Evolutionary conservation across 164 flowering plant genomes (phyloP).

Genomic region (Euptelea pleiosperma): DNA sequence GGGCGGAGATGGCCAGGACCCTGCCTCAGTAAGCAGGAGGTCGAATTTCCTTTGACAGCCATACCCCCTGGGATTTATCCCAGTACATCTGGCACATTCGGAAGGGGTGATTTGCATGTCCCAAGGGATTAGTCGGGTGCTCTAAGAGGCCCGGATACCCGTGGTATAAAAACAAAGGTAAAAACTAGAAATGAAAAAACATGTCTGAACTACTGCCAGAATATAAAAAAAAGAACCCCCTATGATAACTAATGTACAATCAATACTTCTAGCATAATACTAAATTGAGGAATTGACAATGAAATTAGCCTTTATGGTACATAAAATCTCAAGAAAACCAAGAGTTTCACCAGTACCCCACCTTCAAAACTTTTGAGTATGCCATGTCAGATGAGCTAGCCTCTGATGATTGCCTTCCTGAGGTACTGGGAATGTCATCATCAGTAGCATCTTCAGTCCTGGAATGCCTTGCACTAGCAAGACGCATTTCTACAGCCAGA

Average conservation of each 20-base stretch:
- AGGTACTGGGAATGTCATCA: constrained; percentile 83
- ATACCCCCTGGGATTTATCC: too few relatives aligned
- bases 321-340: constrained; percentile 2
- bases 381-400: constrained; percentile 27
- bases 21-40: too few relatives aligned
- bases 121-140: too few relatives aligned
- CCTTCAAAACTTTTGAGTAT: constrained; percentile 33
- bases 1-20: too few relatives aligned
- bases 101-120: too few relatives aligned
- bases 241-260: neutral
- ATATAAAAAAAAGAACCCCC: too few relatives aligned
- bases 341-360: constrained; percentile 9
- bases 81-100: too few relatives aligned
- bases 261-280: neutral
- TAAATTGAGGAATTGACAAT: neutral
- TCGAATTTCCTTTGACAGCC: too few relatives aligned
- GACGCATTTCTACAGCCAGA: constrained; percentile 63
- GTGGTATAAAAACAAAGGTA: too few relatives aligned
- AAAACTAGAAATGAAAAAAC: too few relatives aligned
- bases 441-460: constrained; percentile 63
- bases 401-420: constrained; percentile 68
- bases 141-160: too few relatives aligned
- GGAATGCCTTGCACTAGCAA: constrained; percentile 62
- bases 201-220: too few relatives aligned
- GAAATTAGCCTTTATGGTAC: neutral